Evolutionary conservation across 2,329 filamentous ascomycete genomes (phyloP).

Genomic region (Monosporascus ibericus): DNA sequence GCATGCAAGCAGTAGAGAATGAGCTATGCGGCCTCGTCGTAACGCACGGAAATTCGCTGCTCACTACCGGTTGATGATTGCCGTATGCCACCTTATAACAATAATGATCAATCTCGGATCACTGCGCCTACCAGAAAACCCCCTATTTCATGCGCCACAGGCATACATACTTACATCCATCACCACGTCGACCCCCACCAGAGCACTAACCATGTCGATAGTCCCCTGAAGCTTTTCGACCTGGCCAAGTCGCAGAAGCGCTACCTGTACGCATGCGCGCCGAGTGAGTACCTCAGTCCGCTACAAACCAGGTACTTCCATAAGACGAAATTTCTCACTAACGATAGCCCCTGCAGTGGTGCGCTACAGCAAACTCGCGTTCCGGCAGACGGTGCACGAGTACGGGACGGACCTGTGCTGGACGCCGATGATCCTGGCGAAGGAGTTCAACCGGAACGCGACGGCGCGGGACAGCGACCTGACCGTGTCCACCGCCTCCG

Average conservation of each 20-base stretch:
- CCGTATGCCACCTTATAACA: too few relatives aligned
- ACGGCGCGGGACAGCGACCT: slow-evolving; percentile 59
- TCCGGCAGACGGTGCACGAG: slow-evolving; percentile 58
- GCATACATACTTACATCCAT: not conserved
- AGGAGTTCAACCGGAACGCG: slow-evolving; percentile 59
- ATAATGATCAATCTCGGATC: too few relatives aligned
- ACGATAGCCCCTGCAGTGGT: slow-evolving; percentile 12
- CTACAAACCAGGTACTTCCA: too few relatives aligned
- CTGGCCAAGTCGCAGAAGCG: slow-evolving; percentile 31
- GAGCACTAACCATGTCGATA: slow-evolving; percentile 9
- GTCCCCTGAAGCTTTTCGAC: slow-evolving; percentile 38
- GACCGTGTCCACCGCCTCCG: slow-evolving; percentile 46
- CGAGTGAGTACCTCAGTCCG: slow-evolving; percentile 38
- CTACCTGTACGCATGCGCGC: slow-evolving; percentile 40
- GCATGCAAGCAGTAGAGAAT: too few relatives aligned
- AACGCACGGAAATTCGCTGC: too few relatives aligned
- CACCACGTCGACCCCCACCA: not conserved
- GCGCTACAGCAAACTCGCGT: slow-evolving; percentile 46
- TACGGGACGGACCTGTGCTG: slow-evolving; percentile 63
- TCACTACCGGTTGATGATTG: too few relatives aligned
- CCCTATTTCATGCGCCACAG: not conserved
- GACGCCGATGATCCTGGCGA: slow-evolving; percentile 67
- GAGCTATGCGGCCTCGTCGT: too few relatives aligned
- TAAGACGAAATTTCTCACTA: slow-evolving; percentile 7
- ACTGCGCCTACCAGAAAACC: not conserved